phyloP scores from a whole-genome alignment of 2,329 filamentous ascomycete species.

The Cladosporium sp. region DNA sequence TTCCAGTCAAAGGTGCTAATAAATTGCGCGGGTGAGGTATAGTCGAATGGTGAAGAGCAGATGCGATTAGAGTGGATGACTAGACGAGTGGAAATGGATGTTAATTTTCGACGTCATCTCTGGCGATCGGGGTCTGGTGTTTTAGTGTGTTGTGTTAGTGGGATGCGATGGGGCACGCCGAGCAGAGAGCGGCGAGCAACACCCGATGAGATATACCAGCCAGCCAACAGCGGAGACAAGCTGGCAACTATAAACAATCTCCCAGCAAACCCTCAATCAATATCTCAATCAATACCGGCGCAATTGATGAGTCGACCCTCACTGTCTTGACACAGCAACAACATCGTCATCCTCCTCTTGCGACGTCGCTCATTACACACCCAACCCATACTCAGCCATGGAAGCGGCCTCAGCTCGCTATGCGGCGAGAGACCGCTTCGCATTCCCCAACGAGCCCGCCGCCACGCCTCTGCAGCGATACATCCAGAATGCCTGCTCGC shows the following conservation, averaged over 20 bases:
- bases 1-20: background rate
- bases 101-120: constrained; percentile 14
- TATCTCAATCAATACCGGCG: background rate
- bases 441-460: constrained; percentile 73
- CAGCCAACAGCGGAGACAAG: constrained; percentile 4
- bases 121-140: constrained; percentile 2
- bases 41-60: background rate
- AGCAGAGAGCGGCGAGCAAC: background rate
- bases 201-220: constrained; percentile 1
- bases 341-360: background rate
- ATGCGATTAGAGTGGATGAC: background rate
- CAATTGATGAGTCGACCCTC: background rate
- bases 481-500: constrained; percentile 93
- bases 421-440: constrained; percentile 92
- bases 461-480: constrained; percentile 90
- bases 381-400: constrained; percentile 58
- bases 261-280: background rate
- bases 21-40: background rate
- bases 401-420: constrained; percentile 95
- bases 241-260: constrained; percentile 1
- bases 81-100: background rate
- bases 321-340: background rate
- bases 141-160: background rate
- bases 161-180: background rate
- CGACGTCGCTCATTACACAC: background rate